phyloP scores from a whole-genome alignment of 768 basidiomycete species.

The Wakefieldia striispora region DNA sequence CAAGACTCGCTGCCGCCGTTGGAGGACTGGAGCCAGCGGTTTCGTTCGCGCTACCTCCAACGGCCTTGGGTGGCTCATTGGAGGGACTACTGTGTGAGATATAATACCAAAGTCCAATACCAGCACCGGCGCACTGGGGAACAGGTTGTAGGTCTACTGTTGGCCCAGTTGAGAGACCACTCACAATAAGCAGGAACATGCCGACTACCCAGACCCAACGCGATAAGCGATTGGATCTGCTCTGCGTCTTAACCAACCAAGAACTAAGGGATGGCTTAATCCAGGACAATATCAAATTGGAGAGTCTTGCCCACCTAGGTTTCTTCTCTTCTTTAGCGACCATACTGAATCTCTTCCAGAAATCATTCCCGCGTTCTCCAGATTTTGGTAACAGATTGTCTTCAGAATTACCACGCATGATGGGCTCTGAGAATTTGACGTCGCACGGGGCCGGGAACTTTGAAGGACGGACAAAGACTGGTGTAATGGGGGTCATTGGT shows the following conservation, averaged over 20 bases:
- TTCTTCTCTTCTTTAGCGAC: conserved; percentile 70
- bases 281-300: not conserved
- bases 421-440: conserved; percentile 52
- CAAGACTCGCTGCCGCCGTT: conserved; percentile 5
- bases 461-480: conserved; percentile 69
- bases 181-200: conserved; percentile 53
- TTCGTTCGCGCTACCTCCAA: conserved; percentile 63
- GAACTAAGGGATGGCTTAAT: conserved; percentile 35
- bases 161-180: conserved; percentile 16
- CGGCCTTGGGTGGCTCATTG: conserved; percentile 53
- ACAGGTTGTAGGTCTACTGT: not conserved
- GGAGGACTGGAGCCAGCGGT: conserved; percentile 23
- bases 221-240: conserved; percentile 48
- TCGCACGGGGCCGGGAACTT: conserved; percentile 36
- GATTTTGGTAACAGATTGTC: conserved; percentile 64
- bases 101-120: conserved; percentile 59
- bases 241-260: conserved; percentile 68
- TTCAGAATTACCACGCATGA: conserved; percentile 68
- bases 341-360: conserved; percentile 86
- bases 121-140: conserved; percentile 48
- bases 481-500: conserved; percentile 75
- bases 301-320: conserved; percentile 36
- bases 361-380: conserved; percentile 77
- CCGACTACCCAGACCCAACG: conserved; percentile 72
- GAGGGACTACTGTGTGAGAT: conserved; percentile 48